Evolutionary conservation across 2,329 filamentous ascomycete species (phyloP).

Genomic region (Ophiostoma ips): DNA sequence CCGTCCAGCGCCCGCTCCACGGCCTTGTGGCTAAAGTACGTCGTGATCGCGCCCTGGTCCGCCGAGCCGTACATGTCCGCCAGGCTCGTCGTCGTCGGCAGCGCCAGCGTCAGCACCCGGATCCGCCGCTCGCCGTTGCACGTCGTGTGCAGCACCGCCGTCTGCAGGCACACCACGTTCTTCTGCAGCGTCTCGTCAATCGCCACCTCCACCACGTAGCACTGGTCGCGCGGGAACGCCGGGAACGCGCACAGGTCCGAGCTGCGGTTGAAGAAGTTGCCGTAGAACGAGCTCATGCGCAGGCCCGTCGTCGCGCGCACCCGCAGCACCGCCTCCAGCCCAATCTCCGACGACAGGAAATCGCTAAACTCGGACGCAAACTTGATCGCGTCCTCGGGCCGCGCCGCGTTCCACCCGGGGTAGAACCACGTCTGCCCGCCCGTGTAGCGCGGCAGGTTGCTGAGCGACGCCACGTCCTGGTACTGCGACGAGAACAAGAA

Average conservation of each 20-base stretch:
- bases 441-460: constrained; percentile 89
- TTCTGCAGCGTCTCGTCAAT: constrained; percentile 92
- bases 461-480: constrained; percentile 91
- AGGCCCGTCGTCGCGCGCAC: constrained; percentile 90
- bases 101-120: constrained; percentile 79
- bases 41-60: constrained; percentile 83
- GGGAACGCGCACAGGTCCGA: constrained; percentile 97
- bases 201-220: constrained; percentile 94
- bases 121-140: constrained; percentile 96
- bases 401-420: constrained; percentile 89
- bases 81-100: constrained; percentile 83
- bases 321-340: constrained; percentile 85
- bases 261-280: constrained; percentile 98
- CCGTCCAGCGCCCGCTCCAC: constrained; percentile 71
- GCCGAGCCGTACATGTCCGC: constrained; percentile 89
- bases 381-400: constrained; percentile 91
- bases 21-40: constrained; percentile 94
- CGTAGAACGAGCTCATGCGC: constrained; percentile 95
- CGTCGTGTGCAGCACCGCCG: constrained; percentile 90
- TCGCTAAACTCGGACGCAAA: constrained; percentile 95
- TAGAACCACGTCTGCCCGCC: constrained; percentile 98
- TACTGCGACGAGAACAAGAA: constrained; percentile 93
- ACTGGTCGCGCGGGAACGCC: constrained; percentile 92
- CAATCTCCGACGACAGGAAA: constrained; percentile 92
- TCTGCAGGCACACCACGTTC: constrained; percentile 83